These are phyloP conservation scores for Fraxinus excelsior DNA, from an alignment of 257 asterid species.

Conservation along the genomic window DNA sequence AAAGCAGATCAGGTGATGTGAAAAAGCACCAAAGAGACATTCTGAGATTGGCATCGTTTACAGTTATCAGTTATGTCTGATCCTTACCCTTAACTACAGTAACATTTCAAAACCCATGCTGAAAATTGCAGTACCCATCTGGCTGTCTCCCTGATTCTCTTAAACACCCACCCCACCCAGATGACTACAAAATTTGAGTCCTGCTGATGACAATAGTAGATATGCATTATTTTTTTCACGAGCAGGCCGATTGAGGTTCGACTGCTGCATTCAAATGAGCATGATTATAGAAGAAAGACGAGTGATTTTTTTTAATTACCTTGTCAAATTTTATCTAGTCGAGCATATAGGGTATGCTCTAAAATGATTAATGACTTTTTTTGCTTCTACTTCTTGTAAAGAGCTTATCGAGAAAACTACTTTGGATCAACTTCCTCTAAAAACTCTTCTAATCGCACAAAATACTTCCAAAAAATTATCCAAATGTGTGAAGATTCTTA, in stretches of 20 bases:
- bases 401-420: too few relatives aligned
- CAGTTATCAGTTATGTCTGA: neutral
- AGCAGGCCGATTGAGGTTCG: neutral
- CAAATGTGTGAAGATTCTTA: too few relatives aligned
- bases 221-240: constrained; percentile 1
- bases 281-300: neutral
- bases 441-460: too few relatives aligned
- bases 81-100: neutral
- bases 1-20: neutral
- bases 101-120: neutral
- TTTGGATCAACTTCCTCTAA: too few relatives aligned
- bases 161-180: neutral
- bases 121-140: neutral
- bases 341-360: neutral
- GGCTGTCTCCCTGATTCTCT: constrained; percentile 17
- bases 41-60: constrained; percentile 22
- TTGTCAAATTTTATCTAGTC: too few relatives aligned
- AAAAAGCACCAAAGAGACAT: neutral
- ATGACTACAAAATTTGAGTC: neutral
- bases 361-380: too few relatives aligned
- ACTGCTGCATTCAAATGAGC: neutral
- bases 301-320: neutral
- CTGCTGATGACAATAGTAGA: neutral
- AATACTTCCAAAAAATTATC: too few relatives aligned
- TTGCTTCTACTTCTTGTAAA: too few relatives aligned